Percentiles rank a stretch among this genome's conserved stretches.
These are phyloP conservation scores for Coleophoma eucalyptorum DNA, from an alignment of 2,329 filamentous ascomycete genomes.

Conservation along the genomic window DNA sequence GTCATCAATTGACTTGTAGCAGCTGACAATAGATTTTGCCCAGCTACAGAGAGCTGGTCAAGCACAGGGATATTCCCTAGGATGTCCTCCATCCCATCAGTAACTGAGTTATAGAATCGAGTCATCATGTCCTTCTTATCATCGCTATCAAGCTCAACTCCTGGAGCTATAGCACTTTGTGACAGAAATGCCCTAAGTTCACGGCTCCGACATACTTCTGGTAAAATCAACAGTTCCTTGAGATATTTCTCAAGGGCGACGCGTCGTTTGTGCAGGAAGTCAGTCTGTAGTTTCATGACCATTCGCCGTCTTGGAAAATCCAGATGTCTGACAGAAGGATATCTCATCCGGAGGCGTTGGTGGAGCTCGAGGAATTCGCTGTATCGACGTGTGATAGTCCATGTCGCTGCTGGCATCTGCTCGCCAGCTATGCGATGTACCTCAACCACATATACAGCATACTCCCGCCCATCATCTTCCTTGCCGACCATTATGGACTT, in stretches of 20 bases:
- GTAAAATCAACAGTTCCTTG: slow-evolving; percentile 74
- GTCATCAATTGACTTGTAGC: slow-evolving; percentile 61
- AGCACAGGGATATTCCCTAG: slow-evolving; percentile 93
- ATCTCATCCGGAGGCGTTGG: slow-evolving; percentile 78
- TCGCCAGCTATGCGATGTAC: slow-evolving; percentile 87
- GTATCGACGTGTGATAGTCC: slow-evolving; percentile 89
- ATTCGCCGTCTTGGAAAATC: slow-evolving; percentile 91
- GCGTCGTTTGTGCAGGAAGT: slow-evolving; percentile 88
- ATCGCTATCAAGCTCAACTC: slow-evolving; percentile 53
- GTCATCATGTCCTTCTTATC: slow-evolving; percentile 86
- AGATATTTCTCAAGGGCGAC: slow-evolving; percentile 83
- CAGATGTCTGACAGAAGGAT: slow-evolving; percentile 81
- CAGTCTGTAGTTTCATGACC: slow-evolving; percentile 94
- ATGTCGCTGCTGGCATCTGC: slow-evolving; percentile 93
- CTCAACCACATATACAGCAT: slow-evolving; percentile 88
- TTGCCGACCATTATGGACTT: slow-evolving; percentile 89
- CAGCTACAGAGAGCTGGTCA: slow-evolving; percentile 88
- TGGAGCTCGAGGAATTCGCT: slow-evolving; percentile 97
- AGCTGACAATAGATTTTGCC: slow-evolving; percentile 83
- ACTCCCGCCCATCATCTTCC: slow-evolving; percentile 91
- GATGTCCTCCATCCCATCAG: slow-evolving; percentile 97
- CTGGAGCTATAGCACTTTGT: slow-evolving; percentile 71
- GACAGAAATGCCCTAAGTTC: slow-evolving; percentile 92
- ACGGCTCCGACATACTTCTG: slow-evolving; percentile 89
- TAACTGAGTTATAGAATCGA: slow-evolving; percentile 91